Base-by-base conservation (phyloP, 768 basidiomycete genomes). In the Suillus discolor region DNA sequence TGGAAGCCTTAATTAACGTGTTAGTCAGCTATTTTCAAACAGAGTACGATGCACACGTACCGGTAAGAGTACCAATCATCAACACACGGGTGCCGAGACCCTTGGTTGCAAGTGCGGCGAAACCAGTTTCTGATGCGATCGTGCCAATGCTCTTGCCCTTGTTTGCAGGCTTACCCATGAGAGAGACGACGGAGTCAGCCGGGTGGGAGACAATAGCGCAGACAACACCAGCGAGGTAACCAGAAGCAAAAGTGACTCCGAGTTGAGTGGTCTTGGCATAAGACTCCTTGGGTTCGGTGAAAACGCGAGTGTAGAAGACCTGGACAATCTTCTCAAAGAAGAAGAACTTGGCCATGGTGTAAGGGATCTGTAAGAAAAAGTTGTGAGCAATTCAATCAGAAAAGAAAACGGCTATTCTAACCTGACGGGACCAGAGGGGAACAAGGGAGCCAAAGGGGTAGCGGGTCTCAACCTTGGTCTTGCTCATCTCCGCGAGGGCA, bases 321-420 rank as follows among this genome's bases (percentile, higher is more conserved):
- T 88, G 84, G 76, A 92, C 93, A 71, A 92, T 91, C 84, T 90
- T 89, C 79, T 96, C 94, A 78, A 91, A 96, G 87, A 93, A 94
- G 87, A 89, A 96, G 88, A 97, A 97, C 81, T 97, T 97, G 84
- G 95, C 95, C 95, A 97, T 96, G 73, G 96, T 97, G 85, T 97
- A 97, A 62, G 96, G 96, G 74, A 97, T 95, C 91, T 97, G 66
- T 34, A 55, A 25, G 23, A 7, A 23, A 8, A 55, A 23, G 49
- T 55, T 18, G 34, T 62, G 6, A 59, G 41, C 31, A 64, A 9
- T 12, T 2, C 39, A 39, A 6, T 44, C 45, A 4, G 39, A n/a
- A 62, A 55, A 57, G 12, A 51, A 9, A 23, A 25, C 16, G 20
- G 6, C 13, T 49, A 28, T n/a, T 72, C 82, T 62, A 65, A 90